Evolutionary conservation across 352 stramenopile genomes (phyloP).

Genomic region (Globisporangium lucens): DNA sequence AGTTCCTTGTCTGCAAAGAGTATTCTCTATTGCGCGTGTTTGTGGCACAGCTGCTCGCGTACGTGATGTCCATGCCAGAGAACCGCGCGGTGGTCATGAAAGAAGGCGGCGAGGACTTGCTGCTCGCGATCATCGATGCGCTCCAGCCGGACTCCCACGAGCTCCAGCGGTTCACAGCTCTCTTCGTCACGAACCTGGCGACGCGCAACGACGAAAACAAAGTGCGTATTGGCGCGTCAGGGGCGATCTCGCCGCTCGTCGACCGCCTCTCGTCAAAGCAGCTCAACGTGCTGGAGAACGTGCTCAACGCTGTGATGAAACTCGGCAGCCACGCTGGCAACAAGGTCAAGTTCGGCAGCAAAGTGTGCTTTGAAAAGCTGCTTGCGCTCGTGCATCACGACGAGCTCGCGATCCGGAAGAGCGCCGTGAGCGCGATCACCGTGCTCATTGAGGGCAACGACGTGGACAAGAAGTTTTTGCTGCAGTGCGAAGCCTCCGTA

Average conservation of each 20-base stretch:
- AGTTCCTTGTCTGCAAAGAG: slow-evolving; percentile 23
- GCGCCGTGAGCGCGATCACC: slow-evolving; percentile 51
- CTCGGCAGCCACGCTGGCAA: slow-evolving; percentile 70
- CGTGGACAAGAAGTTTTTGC: slow-evolving; percentile 61
- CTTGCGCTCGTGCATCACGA: slow-evolving; percentile 62
- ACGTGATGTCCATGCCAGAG: slow-evolving; percentile 38
- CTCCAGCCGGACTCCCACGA: slow-evolving; percentile 55
- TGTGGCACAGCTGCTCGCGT: slow-evolving; percentile 42
- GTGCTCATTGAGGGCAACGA: slow-evolving; percentile 69
- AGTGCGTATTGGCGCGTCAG: slow-evolving; percentile 46
- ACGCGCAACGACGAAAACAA: slow-evolving; percentile 70
- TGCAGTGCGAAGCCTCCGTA: slow-evolving; percentile 55
- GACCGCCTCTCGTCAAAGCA: slow-evolving; percentile 71
- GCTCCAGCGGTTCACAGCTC: slow-evolving; percentile 51
- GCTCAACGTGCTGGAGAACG: slow-evolving; percentile 63
- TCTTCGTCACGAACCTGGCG: slow-evolving; percentile 53
- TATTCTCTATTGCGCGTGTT: slow-evolving; percentile 26
- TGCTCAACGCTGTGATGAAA: slow-evolving; percentile 61
- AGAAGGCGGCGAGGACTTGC: slow-evolving; percentile 34
- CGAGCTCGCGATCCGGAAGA: slow-evolving; percentile 59
- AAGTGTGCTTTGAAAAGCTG: slow-evolving; percentile 72
- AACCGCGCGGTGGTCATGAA: slow-evolving; percentile 46
- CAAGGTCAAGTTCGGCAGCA: slow-evolving; percentile 73
- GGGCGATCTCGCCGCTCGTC: slow-evolving; percentile 38
- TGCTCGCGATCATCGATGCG: slow-evolving; percentile 31